phyloP scores from a whole-genome alignment of 2,329 filamentous ascomycete genomes.

The Pseudogymnoascus sp. region DNA sequence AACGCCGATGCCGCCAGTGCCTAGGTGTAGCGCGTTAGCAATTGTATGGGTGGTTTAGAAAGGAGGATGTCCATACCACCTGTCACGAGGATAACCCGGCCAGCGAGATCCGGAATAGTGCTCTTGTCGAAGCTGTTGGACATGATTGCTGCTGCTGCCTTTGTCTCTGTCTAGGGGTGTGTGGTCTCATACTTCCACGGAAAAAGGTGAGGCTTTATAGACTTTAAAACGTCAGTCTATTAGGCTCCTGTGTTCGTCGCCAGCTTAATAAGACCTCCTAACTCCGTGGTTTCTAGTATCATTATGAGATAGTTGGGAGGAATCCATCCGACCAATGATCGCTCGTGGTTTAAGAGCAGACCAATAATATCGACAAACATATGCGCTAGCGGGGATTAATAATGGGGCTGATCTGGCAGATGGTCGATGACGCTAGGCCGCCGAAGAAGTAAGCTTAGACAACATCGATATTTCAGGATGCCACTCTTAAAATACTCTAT shows the following conservation, averaged over 20 bases:
- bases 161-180: background rate
- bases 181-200: background rate
- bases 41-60: background rate
- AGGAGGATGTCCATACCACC: constrained; percentile 27
- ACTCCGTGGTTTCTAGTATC: background rate
- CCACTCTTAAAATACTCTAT: background rate
- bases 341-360: background rate
- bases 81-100: constrained; percentile 39
- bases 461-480: background rate
- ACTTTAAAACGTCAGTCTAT: background rate
- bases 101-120: constrained; percentile 27
- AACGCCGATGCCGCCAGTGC: constrained; percentile 38
- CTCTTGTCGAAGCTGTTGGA: constrained; percentile 23
- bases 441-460: background rate
- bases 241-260: background rate
- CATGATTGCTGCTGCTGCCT: background rate
- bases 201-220: background rate
- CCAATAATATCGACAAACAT: background rate
- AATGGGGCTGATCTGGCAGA: background rate
- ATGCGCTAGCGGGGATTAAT: background rate
- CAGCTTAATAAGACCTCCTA: background rate
- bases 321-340: background rate
- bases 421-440: background rate
- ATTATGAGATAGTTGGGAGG: background rate
- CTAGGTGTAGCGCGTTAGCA: constrained; percentile 7